Evolutionary conservation across 805 yeast species (phyloP), one percentile per base, ranked within the genome.

Genomic region (Nadsonia fulvescens): DNA sequence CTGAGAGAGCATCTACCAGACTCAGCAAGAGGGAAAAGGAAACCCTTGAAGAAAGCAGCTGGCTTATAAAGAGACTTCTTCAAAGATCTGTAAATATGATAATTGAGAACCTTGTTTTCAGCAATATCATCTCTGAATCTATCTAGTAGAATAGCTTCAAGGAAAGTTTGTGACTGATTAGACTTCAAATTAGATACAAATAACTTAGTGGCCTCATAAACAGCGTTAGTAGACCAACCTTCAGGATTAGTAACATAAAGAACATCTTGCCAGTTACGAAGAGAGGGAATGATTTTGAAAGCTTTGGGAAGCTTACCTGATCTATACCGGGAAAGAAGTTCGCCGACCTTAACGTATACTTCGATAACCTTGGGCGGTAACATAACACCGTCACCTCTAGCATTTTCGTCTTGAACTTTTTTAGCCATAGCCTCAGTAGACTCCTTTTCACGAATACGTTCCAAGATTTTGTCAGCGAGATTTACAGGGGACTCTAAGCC

Each of bases 231-330:
- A 10, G 96, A 77, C 99, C 99, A 89, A 15, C 61, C 55, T 35
- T 70, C 82, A 6, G 98, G 98, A 38, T 81, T 70, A 2, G 96
- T 83, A 20, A 89, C 94, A 44, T 70, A 86, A 18, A 89, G 56
- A 17, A 89, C 75, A 47, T 86, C 96, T 47, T 82, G 82, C 99
- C 99, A 89, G 53, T 86, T 86, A 39, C 66, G 74, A 37, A 89
- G 62, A 3, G 92, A 66, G 18, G 99, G 99, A 30, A 91, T 65
- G 26, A 89, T 92, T 47, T 89, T 89, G 60, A 89, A 89, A 17
- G 91, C 65, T 43, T 86, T 83, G n/a, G 98, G 98, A 28, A 89
- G 61, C 51, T 83, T 83, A 25, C 98, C 99, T 43, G 89, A 93
- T 20, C 83, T 75, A 68, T 91, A 89, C 4, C 91, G 70, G 12